Evolutionary conservation across 768 basidiomycete species (phyloP).

Genomic region (Boletus reticulatus): DNA sequence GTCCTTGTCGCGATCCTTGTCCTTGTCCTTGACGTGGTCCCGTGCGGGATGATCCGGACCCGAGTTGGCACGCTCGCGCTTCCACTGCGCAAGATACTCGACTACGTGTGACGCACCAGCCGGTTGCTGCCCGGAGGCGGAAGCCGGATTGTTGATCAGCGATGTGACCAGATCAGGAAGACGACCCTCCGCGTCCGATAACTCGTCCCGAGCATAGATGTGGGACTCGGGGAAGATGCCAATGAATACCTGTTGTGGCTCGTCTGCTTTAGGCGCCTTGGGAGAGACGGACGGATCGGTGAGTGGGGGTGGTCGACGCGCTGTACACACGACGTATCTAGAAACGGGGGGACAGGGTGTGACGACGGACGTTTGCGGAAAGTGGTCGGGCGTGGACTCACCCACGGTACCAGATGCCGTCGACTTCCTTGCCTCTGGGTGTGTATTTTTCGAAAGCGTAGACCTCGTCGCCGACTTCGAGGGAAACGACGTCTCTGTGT

Average conservation of each 20-base stretch:
- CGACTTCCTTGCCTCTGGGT: slow-evolving; percentile 67
- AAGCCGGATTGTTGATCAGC: slow-evolving; percentile 38
- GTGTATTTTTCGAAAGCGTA: slow-evolving; percentile 95
- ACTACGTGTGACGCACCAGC: slow-evolving; percentile 40
- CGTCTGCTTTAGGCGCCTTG: slow-evolving; percentile 61
- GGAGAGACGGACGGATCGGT: slow-evolving; percentile 51
- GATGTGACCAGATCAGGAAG: slow-evolving; percentile 72
- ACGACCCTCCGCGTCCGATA: slow-evolving; percentile 84
- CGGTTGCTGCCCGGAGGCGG: slow-evolving; percentile 31
- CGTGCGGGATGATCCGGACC: slow-evolving; percentile 23
- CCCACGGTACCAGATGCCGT: slow-evolving; percentile 93
- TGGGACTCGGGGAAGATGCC: slow-evolving; percentile 93
- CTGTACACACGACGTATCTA: slow-evolving; percentile 86
- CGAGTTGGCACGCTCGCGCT: slow-evolving; percentile 31
- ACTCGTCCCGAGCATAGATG: slow-evolving; percentile 81
- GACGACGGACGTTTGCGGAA: background rate
- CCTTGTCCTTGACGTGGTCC: slow-evolving; percentile 36
- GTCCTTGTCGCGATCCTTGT: slow-evolving; percentile 62
- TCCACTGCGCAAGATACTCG: slow-evolving; percentile 47
- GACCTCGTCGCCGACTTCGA: slow-evolving; percentile 95
- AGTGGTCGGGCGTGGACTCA: slow-evolving; percentile 41
- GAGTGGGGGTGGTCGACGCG: slow-evolving; percentile 63
- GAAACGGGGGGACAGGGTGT: background rate
- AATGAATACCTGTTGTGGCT: slow-evolving; percentile 85
- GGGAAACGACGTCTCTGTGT: slow-evolving; percentile 73